Evolutionary conservation across 2,329 filamentous ascomycete genomes (phyloP).

Genomic region (Epichloe amarillans): DNA sequence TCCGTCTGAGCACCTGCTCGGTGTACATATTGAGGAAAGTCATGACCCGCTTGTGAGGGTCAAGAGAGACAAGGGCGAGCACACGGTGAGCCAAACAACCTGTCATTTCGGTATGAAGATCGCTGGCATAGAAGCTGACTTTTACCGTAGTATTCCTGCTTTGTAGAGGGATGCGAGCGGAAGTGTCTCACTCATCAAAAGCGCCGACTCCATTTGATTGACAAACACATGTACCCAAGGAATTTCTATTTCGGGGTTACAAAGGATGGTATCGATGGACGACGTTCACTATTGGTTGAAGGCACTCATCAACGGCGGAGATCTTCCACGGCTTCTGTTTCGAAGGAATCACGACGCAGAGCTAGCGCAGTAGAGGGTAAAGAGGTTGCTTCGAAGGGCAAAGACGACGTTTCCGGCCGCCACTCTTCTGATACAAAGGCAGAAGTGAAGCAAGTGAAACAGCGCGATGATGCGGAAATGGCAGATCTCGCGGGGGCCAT

Average conservation of each 20-base stretch:
- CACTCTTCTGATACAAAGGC: slow-evolving; percentile 8
- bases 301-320: slow-evolving; percentile 33
- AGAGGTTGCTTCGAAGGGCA: not conserved
- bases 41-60: slow-evolving; percentile 71
- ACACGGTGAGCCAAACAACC: slow-evolving; percentile 49
- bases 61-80: slow-evolving; percentile 66
- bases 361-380: slow-evolving; percentile 19
- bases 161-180: slow-evolving; percentile 76
- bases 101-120: not conserved
- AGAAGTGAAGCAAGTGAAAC: slow-evolving; percentile 9
- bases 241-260: slow-evolving; percentile 83
- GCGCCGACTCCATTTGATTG: slow-evolving; percentile 74
- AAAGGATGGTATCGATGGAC: slow-evolving; percentile 77
- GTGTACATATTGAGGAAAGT: slow-evolving; percentile 78
- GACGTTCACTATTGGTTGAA: slow-evolving; percentile 64
- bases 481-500: slow-evolving; percentile 52
- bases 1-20: slow-evolving; percentile 67
- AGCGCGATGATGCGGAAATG: slow-evolving; percentile 38
- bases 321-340: slow-evolving; percentile 28
- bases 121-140: not conserved
- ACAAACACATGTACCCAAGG: slow-evolving; percentile 85
- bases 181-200: slow-evolving; percentile 76
- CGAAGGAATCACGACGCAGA: slow-evolving; percentile 20
- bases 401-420: slow-evolving; percentile 9
- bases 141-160: slow-evolving; percentile 59